Percentiles rank a stretch among this genome's conserved stretches.
Conservation (phyloP, 2,329 filamentous ascomycete genomes). For the Scopulariopsis brevicaulis region DNA sequence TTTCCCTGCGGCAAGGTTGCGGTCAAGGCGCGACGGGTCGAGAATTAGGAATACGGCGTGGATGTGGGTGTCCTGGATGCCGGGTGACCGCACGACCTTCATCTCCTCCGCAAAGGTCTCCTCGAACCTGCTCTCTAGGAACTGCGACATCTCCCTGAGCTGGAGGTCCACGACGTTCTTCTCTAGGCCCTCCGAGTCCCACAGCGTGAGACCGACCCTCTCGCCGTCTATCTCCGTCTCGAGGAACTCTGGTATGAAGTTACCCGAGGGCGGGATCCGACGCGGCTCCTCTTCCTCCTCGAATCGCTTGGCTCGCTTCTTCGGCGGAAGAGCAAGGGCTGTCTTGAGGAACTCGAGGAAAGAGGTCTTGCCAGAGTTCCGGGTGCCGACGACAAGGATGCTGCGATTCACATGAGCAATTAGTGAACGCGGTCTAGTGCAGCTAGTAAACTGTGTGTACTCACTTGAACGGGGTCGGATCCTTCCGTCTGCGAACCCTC, state of each 20-base stretch:
- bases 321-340: slow-evolving; percentile 69
- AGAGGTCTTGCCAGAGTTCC: slow-evolving; percentile 85
- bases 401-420: slow-evolving; percentile 30
- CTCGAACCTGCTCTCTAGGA: slow-evolving; percentile 96
- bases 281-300: slow-evolving; percentile 48
- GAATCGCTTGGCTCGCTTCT: slow-evolving; percentile 53
- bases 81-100: slow-evolving; percentile 89
- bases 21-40: slow-evolving; percentile 75
- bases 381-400: slow-evolving; percentile 80
- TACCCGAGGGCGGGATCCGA: slow-evolving; percentile 44
- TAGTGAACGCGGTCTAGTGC: neutral
- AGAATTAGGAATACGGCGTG: slow-evolving; percentile 90
- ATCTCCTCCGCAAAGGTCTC: slow-evolving; percentile 96
- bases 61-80: slow-evolving; percentile 91
- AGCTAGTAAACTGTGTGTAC: slow-evolving; percentile 22
- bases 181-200: slow-evolving; percentile 93
- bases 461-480: slow-evolving; percentile 97
- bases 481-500: slow-evolving; percentile 85
- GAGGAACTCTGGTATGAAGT: slow-evolving; percentile 79
- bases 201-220: slow-evolving; percentile 82
- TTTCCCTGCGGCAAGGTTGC: slow-evolving; percentile 62
- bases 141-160: slow-evolving; percentile 78
- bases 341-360: slow-evolving; percentile 93
- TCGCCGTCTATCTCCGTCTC: slow-evolving; percentile 93
- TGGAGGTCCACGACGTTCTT: slow-evolving; percentile 93